phyloP scores from a whole-genome alignment of 345 rosid species.

The Citrus australasica region DNA sequence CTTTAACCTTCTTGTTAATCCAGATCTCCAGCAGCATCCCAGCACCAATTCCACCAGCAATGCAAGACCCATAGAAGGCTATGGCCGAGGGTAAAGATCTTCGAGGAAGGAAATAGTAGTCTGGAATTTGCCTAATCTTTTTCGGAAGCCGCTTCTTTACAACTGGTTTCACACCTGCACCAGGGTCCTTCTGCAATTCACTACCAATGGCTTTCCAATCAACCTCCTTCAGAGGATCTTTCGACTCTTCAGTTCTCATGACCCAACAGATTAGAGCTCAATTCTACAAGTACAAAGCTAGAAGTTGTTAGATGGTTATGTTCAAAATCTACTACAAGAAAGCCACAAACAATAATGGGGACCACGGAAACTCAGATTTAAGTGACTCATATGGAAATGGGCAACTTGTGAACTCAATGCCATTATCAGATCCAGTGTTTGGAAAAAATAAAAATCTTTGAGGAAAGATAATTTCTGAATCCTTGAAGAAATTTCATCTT shows the following conservation, averaged over 20 bases:
- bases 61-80: slow-evolving; percentile 74
- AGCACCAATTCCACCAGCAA: slow-evolving; percentile 84
- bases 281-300: not conserved
- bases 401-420: not conserved
- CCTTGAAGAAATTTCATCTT: not conserved
- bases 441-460: not conserved
- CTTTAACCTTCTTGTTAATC: slow-evolving; percentile 87
- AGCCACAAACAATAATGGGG: not conserved
- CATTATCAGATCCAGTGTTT: not conserved
- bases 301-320: not conserved
- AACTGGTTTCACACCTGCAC: slow-evolving; percentile 38
- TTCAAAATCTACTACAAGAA: not conserved
- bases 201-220: slow-evolving; percentile 75
- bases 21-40: slow-evolving; percentile 84
- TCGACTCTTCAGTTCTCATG: slow-evolving; percentile 64
- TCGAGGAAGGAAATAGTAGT: slow-evolving; percentile 84
- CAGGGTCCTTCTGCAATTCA: slow-evolving; percentile 64
- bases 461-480: not conserved
- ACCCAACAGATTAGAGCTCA: not conserved
- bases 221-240: slow-evolving; percentile 84
- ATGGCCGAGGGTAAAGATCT: slow-evolving; percentile 50
- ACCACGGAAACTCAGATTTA: not conserved
- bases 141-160: slow-evolving; percentile 73
- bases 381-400: not conserved
- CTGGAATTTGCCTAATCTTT: slow-evolving; percentile 83